Base-by-base conservation (phyloP, 2,329 filamentous ascomycete genomes). In the Lecanicillium sp. region DNA sequence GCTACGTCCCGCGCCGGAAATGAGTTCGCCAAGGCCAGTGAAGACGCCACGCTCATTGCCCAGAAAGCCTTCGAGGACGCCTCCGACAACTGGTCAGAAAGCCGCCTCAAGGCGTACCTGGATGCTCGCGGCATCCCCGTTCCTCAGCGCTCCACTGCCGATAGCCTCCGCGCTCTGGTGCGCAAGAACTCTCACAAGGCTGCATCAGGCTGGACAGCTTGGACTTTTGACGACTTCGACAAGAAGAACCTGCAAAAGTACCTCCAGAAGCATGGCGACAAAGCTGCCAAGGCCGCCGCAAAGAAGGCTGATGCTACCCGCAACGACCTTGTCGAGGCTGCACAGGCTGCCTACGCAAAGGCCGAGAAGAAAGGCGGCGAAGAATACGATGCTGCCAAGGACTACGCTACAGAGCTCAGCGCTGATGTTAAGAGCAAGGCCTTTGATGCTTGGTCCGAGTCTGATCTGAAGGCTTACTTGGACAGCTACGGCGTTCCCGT, bases 181-280 rank as follows among this genome's bases (percentile, higher is more conserved):
- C 80, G 87, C 56, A 78, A 86, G 59, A 73, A 88, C 62, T 72
- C 78, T 21, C 82, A 90, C 69, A 84, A 86, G 67, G 84, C 83
- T 39, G 74, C 81, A 8, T 73, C 73, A 40, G 81, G 79, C 15
- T 87, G 78, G 71, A 84, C 71, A 51, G 79, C 83, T 3, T 90
- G 87, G 86, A 88, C 83, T 14, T 90, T 89, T 62, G 86, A 90
- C 55, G 87, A 88, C 52, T 82, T 85, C 66, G 86, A 80, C 32
- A 73, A 76, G 44, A 83, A 88, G 3, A 86, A 87, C 59, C 66
- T 91, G 39, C 83, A 81, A 60, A 62, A 68, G 2, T 81, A 81
- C 51, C 68, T 84, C 9, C 58, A 60, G 4, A 69, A 68, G 37
- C 72, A 73, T 35, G 78, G 79, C 21, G 68, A 82, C 53, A 68